These are phyloP conservation scores for Annulohypoxylon maeteangense DNA, from an alignment of 495 filamentous ascomycete species.

Conservation along the genomic window DNA sequence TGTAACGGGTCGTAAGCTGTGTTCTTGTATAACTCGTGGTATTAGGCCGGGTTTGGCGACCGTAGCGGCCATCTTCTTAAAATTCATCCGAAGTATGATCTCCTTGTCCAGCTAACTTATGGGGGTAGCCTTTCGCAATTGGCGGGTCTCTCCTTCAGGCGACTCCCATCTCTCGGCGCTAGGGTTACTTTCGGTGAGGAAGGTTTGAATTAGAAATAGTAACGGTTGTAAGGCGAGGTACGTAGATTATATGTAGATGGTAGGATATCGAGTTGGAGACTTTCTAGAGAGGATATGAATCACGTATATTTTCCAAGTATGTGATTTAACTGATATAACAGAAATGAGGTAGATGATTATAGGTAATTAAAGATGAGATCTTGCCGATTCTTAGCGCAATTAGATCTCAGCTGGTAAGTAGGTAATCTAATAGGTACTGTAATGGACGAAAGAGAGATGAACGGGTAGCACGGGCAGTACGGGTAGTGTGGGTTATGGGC, in stretches of 20 bases:
- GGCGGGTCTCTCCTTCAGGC: conserved; percentile 23
- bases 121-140: conserved; percentile 26
- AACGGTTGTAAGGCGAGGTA: neutral
- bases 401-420: neutral
- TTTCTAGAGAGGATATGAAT: conserved; percentile 24
- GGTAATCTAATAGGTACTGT: neutral
- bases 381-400: neutral
- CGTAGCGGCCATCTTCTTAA: conserved; percentile 47
- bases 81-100: conserved; percentile 36
- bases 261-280: neutral
- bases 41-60: conserved; percentile 44
- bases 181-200: conserved; percentile 8
- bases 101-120: conserved; percentile 8
- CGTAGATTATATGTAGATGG: neutral
- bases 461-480: neutral
- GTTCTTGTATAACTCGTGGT: conserved; percentile 40
- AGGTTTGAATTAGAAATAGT: neutral
- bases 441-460: neutral
- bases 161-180: conserved; percentile 33
- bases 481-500: neutral
- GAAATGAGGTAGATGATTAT: neutral
- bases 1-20: conserved; percentile 20
- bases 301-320: conserved; percentile 8
- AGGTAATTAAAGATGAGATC: neutral
- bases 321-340: neutral